Evolutionary conservation across 805 yeast genomes (phyloP), one percentile per base, ranked within the genome.

Genomic region (Starmera quercuum): DNA sequence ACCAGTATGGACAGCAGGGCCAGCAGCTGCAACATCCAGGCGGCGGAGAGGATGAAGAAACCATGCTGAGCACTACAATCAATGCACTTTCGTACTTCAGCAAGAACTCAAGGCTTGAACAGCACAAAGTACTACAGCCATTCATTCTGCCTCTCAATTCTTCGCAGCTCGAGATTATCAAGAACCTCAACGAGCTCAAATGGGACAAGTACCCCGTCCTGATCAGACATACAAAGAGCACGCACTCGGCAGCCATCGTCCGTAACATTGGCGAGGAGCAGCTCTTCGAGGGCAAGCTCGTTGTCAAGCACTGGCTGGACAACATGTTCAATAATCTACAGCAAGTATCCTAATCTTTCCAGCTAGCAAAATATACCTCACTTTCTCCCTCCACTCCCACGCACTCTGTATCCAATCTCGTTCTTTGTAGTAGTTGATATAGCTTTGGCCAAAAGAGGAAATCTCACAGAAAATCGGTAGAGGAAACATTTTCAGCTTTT

Each of bases 231-330:
- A 78, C 90, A 6, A 66, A 66, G 31, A 71, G 77, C 29, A 72
- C 94, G 1, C 95, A 85, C 49, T 85, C 94, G 2, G 94, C 92
- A 2, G 78, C 85, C 2, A 82, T 85, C 38, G 83, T 78, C 28
- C 68, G 95, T 32, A 73, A 68, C 40, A 50, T 54, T n/a, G 59
- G 60, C 17, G 71, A 69, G 20, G 64, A 66, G 9, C 66, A 67
- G 9, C 77, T 79, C 41, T 72, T 57, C 22, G 94, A 85, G 54
- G 95, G 95, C 1, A 71, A 75, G 46, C 51, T 63, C 3, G 84
- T 81, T 5, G 69, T 84, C 19, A 58, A 56, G 26, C 95, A 84
- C 53, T 80, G 82, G 68, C 57, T 78, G 8, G 59, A 68, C 19
- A 55, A 65, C 19, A 69, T 63, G 8, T 61, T 72, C 35, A 36